A percentile compares a stretch with the other conserved stretches of the same genome.
These are phyloP conservation scores for Plasmodium falciparum DNA, from an alignment of 169 alveolate genomes.

Conservation along the genomic window DNA sequence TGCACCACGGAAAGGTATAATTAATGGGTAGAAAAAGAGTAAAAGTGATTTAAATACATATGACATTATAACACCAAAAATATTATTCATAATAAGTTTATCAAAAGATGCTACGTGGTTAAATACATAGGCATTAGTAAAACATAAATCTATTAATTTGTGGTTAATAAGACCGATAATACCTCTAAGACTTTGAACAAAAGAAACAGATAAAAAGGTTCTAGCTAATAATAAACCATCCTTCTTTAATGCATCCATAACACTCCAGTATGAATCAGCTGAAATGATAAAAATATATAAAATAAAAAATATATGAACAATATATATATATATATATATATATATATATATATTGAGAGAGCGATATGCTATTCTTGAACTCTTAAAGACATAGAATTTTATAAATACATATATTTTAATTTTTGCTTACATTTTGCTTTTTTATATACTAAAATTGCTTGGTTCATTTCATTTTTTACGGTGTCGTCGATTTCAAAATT, in stretches of 20 bases:
- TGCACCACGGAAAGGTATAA: slow-evolving; percentile 74
- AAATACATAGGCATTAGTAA: slow-evolving; percentile 37
- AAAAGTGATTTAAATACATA: slow-evolving; percentile 64
- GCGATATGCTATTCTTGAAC: neutral
- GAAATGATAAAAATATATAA: slow-evolving; percentile 13
- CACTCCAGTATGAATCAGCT: slow-evolving; percentile 67
- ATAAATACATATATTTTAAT: neutral
- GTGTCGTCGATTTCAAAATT: slow-evolving; percentile 27
- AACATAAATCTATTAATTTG: slow-evolving; percentile 61
- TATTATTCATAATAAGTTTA: slow-evolving; percentile 43
- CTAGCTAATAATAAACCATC: slow-evolving; percentile 59
- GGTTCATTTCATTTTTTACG: slow-evolving; percentile 69
- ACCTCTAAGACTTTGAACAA: slow-evolving; percentile 71
- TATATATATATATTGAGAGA: neutral
- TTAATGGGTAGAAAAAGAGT: slow-evolving; percentile 53
- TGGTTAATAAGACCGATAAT: slow-evolving; percentile 53
- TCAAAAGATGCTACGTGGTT: slow-evolving; percentile 67
- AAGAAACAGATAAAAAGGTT: slow-evolving; percentile 65
- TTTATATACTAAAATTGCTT: slow-evolving; percentile 44
- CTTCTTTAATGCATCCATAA: slow-evolving; percentile 43
- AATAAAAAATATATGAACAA: neutral
- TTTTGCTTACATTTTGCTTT: slow-evolving; percentile 53
- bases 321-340: slow-evolving; percentile 11
- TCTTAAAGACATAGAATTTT: neutral
- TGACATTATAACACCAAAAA: slow-evolving; percentile 49